Evolutionary conservation across 2,329 filamentous ascomycete species (phyloP), one percentile per base, ranked within the genome.

Genomic region (Scedosporium minutisporum): DNA sequence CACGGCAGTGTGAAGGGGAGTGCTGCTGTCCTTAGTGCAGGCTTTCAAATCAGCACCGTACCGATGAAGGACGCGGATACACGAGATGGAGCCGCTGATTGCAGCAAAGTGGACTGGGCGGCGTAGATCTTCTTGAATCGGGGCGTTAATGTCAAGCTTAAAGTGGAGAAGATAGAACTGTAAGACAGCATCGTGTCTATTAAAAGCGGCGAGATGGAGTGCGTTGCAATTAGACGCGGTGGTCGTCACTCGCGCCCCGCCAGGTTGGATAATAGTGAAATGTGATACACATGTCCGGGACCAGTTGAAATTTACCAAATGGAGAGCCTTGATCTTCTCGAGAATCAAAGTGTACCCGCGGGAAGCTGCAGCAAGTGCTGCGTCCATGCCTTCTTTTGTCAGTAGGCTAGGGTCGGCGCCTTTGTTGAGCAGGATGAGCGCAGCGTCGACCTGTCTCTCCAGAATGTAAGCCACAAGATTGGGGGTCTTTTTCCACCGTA

Each of bases 11-110:
- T 64, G 60, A 7, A 77, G 60, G 0, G 76, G 75, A 1, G 75
- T 76, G 21, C 72, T 71, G 0, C 71, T 71, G 0, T 64, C 61
- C 1, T 62, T 55, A 18, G 76, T 73, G 1, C 64, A 64, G 0
- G 67, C 65, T 6, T 67, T 65, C 4, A 76, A 60, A 29, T 74
- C 65, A 6, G 71, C 68, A 3, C 69, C 70, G 3, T 66, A 65
- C 6, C 65, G 60, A 16, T 71, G 63, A 4, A 77, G 68, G 3
- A 69, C 21, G 2, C 69, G 63, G 9, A 76, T 67, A 3, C 53
- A 62, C 14, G 61, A 18, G 16, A 23, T 29, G 6, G 63, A 62
- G 3, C 64, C 64, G 46, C 64, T 62, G 29, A 62, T 60, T 3
- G 63, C 65, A 7, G 65, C 65, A n/a, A 63, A 57, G 42, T 66